Evolutionary conservation across 2,329 filamentous ascomycete species (phyloP), one percentile per base, ranked within the genome.

Genomic region (Alternaria sp.): DNA sequence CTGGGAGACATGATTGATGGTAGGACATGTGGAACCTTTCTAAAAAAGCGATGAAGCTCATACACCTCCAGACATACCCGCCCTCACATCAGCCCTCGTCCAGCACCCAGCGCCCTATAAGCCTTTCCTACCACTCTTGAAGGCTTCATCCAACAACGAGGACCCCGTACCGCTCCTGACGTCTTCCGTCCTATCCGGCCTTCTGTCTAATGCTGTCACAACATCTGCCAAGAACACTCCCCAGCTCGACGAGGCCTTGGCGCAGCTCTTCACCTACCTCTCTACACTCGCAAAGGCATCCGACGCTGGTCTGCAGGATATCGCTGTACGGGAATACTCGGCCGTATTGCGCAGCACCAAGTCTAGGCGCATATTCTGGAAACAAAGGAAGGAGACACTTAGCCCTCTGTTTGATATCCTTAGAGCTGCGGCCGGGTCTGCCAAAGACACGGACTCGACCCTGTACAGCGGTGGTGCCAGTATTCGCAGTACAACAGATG

Each of bases 291-390:
- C 92, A 62, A 94, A 94, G 84, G 93, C 90, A 77, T 87, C 92
- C 61, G 96, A 99, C 81, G 91, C 92, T 59, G 93, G 93, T 43
- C 86, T 97, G 60, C 96, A 99, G 81, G 96, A 99, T 77, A 97
- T 98, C 76, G 95, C 94, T 25, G 94, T 98, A 12, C 92, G 96
- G 75, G 89, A 95, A 77, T 96, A 95, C 81, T 97, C 96, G 37
- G 87, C 92, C 20, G 85, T 99, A 30, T 85, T 99, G 30, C 90
- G 93, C 65, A 92, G 90, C 43, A 87, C 85, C 65, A 88, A 88
- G 61, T 88, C 94, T 4, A 88, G 96, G 68, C 86, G 90, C 70
- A 86, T 96, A 60, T 98, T 98, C 82, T 99, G 96, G 96, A 88
- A 91, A 67, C 93, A 97, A 80, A 88, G 92, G 72, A 90, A 90